phyloP scores from a whole-genome alignment of 2,329 filamentous ascomycete species.

The Fusarium bulbicola region DNA sequence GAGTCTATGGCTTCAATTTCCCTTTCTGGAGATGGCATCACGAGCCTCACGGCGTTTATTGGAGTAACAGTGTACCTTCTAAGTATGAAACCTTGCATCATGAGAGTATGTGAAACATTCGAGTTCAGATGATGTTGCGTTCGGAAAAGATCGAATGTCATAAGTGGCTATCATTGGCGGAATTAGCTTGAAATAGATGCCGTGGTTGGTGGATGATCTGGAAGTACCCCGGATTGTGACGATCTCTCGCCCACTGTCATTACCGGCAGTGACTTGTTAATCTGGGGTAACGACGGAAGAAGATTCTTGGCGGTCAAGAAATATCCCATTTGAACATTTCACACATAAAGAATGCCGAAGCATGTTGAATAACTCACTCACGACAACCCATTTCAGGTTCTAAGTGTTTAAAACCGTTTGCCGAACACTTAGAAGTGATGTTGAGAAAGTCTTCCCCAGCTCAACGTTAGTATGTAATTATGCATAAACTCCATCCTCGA shows the following conservation, averaged over 20 bases:
- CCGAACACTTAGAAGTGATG: not conserved
- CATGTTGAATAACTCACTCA: not conserved
- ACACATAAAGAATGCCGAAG: fast-evolving
- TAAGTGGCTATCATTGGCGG: constrained; percentile 7
- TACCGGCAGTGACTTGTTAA: not conserved
- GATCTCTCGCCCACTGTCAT: constrained; percentile 8
- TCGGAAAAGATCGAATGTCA: not conserved
- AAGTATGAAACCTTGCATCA: not conserved
- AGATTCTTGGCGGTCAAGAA: not conserved
- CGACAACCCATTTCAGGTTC: too few species aligned
- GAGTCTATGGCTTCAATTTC: not conserved
- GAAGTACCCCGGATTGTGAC: not conserved
- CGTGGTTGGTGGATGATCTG: constrained; percentile 29
- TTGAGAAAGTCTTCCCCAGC: fast-evolving
- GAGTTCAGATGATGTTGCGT: not conserved
- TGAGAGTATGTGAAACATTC: constrained; percentile 11
- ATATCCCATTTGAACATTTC: fast-evolving
- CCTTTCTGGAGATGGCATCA: not conserved
- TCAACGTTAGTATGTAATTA: fast-evolving
- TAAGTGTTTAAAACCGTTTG: not conserved
- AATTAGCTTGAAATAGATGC: not conserved
- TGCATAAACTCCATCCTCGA: not conserved
- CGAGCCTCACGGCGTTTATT: not conserved
- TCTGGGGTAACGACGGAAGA: not conserved
- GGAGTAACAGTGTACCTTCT: not conserved